Evolutionary conservation across 73 alveolate genomes (phyloP), one percentile per base, ranked within the genome.

Genomic region (Paramecium sonneborni): DNA sequence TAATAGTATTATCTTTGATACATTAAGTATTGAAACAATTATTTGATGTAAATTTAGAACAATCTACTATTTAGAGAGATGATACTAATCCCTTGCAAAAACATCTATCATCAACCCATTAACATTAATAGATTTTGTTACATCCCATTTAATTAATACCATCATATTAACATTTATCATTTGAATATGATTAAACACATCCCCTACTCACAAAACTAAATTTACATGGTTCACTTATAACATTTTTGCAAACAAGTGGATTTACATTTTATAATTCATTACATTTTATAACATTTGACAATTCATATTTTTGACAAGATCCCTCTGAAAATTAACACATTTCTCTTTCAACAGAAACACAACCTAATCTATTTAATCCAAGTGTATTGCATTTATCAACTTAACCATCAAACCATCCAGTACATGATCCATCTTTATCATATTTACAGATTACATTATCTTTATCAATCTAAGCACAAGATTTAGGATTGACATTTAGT

Each of bases 91-190:
- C 69, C 23, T 23, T 39, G 21, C 90, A 79, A 12, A 18, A 30
- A 14, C 90, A 43, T 79, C 46, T 20, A 24, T 38, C 74, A 79
- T 39, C 48, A 24, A 30, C 18, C 90, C 90, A 79, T 46, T 23
- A 18, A 11, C 90, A 79, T 46, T 79, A 43, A 0, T 9, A 20
- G 6, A 15, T 21, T 79, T 20, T 37, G 28, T 46, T 39, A 79
- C 90, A 79, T 79, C 90, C 90, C 0, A 12, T 6, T 44, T 43
- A 10, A 79, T 79, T 79, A 2, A 79, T n/a, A 5, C 90, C 90
- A 39, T 12, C 41, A 12, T 21, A 20, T 23, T 21, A 21, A 20
- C 90, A 79, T 43, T 43, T 26, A 43, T 79, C 90, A 79, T 39
- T 38, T 38, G 32, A 24, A 18, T 39, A 32, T 44, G 44, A 21